Percentiles rank a stretch among this genome's conserved stretches.
Conservation (phyloP, 352 stramenopile genomes). For the Globisporangium okanoganense region DNA sequence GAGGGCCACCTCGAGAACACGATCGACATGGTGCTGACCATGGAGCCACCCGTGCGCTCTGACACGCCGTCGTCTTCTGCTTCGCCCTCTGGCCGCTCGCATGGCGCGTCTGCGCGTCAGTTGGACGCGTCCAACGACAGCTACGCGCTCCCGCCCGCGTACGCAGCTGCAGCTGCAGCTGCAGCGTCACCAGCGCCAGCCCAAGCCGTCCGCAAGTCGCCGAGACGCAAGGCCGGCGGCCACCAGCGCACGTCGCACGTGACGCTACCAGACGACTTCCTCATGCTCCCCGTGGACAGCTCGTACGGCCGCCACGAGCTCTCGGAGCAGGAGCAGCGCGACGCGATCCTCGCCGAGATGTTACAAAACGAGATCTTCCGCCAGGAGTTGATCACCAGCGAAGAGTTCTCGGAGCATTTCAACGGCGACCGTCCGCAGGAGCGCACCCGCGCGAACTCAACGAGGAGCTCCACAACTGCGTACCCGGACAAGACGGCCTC, state of each 20-base stretch:
- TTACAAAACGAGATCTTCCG: conserved; percentile 84
- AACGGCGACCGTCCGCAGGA: conserved; percentile 20
- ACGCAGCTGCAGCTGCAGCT: background rate
- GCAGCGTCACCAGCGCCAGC: conserved; percentile 10
- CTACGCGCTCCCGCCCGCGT: conserved; percentile 6
- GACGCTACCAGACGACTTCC: conserved; percentile 65
- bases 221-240: conserved; percentile 14
- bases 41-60: conserved; percentile 37
- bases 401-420: conserved; percentile 79
- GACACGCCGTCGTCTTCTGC: conserved; percentile 9
- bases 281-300: conserved; percentile 43
- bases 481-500: conserved; percentile 59
- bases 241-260: conserved; percentile 21
- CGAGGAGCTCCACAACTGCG: conserved; percentile 16
- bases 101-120: background rate
- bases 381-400: conserved; percentile 58
- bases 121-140: background rate
- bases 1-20: conserved; percentile 66
- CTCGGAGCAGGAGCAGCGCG: conserved; percentile 66
- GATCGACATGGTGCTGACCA: conserved; percentile 67
- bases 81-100: background rate
- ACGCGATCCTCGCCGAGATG: conserved; percentile 73
- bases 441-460: background rate
- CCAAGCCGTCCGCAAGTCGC: conserved; percentile 10
- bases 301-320: conserved; percentile 16